Base-by-base conservation (phyloP, 83 land plant genomes). In the Thuja plicata region DNA sequence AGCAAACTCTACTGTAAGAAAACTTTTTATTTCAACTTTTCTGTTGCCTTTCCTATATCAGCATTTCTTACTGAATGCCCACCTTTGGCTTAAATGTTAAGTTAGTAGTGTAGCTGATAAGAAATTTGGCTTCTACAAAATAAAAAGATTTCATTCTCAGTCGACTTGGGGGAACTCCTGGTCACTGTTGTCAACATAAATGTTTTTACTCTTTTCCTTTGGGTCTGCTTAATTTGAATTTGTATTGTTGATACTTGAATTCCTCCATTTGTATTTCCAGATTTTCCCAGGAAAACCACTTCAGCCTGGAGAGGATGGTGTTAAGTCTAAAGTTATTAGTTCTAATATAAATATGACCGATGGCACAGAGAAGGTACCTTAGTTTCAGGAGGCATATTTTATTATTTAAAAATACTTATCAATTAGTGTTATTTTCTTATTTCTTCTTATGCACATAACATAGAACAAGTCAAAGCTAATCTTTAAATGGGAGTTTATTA, bases 331-430 rank as follows among this genome's bases (percentile, higher is more conserved):
- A 76, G 34, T 3, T 76, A 27, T 34, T 76, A 37, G 78, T 74
- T 74, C 34, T 12, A 3, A 74, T 12, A 74, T 74, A n/a, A 74
- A 74, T 74, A 12, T 9, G 11, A 74, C 78, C 8, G 10, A 38
- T 79, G 82, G 45, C 46, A 40, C 83, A 80, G 43, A 80, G 45
- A 80, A 80, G 83, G 83, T 38, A 80, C 9, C 52, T 41, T 82
- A 41, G 30, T 10, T 40, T 24, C n/a, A 43, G 85, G 55, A 45
- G 85, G 48, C 85, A 83, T 46, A 21, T 41, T 19, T 38, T 40
- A 41, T 38, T 24, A 79, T 40, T 79, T 7, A 21, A 46, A 41
- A 79, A 79, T 79, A 40, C 6, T 40, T 40, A 10, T 79, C 45
- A 19, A 17, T 40, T 43, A 40, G 52, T n/a, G 17, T 27, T 82